These are phyloP conservation scores for Saururus chinensis DNA, from an alignment of 164 flowering plant genomes.

Conservation along the genomic window DNA sequence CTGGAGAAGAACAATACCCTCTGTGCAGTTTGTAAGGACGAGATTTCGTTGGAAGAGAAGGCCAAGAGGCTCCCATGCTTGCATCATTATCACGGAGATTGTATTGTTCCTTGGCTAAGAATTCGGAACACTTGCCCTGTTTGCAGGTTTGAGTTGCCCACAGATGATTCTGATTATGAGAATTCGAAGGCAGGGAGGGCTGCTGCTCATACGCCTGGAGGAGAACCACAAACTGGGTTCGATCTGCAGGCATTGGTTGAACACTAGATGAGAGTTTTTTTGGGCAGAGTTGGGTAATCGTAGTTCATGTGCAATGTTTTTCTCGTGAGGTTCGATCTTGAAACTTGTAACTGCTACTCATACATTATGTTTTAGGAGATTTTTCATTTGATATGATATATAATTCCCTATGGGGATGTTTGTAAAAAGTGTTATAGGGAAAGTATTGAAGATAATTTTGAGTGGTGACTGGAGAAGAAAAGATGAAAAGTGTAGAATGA, in stretches of 20 bases:
- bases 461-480: too few species aligned
- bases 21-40: conserved; percentile 75
- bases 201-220: conserved; percentile 1
- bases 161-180: conserved; percentile 67
- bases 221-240: conserved; percentile 7
- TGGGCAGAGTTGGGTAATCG: too few species aligned
- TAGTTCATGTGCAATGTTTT: too few species aligned
- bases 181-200: conserved; percentile 18
- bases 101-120: conserved; percentile 71
- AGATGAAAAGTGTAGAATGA: too few species aligned
- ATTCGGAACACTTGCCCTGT: conserved; percentile 82
- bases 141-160: conserved; percentile 73
- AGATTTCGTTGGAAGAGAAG: conserved; percentile 27
- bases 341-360: too few species aligned
- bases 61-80: conserved; percentile 52
- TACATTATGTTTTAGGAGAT: too few species aligned
- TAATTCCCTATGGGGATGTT: too few species aligned
- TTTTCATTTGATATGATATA: too few species aligned
- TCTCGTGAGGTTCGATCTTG: too few species aligned
- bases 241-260: conserved; percentile 12
- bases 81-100: conserved; percentile 68
- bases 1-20: conserved; percentile 16
- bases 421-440: too few species aligned
- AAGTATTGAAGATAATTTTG: too few species aligned
- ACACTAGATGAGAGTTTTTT: not conserved